Evolutionary conservation across 129 eudicot genomes (phyloP).

Genomic region (sunflower (Helianthus annuus)): HanXRQr2.0-SUNRISE NC_035449.2:2344889-2345388

Average conservation of each 20-base stretch:
- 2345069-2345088: slow-evolving; percentile 24
- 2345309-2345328: slow-evolving; percentile 31
- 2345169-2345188: slow-evolving; percentile 35
- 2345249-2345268: slow-evolving; percentile 30
- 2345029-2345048: slow-evolving; percentile 27
- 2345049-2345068: slow-evolving; percentile 19
- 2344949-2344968: slow-evolving; percentile 34
- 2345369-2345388: slow-evolving; percentile 24
- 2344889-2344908: slow-evolving; percentile 30
- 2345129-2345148: slow-evolving; percentile 29
- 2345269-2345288: slow-evolving; percentile 40
- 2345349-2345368: slow-evolving; percentile 41
- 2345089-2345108: slow-evolving; percentile 34
- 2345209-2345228: slow-evolving; percentile 34
- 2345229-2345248: slow-evolving; percentile 22
- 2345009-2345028: slow-evolving; percentile 21
- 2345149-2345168: slow-evolving; percentile 27
- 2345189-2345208: slow-evolving; percentile 31
- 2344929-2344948: slow-evolving; percentile 17
- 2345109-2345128: slow-evolving; percentile 28
- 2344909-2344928: slow-evolving; percentile 28
- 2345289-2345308: slow-evolving; percentile 39
- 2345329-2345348: slow-evolving; percentile 20
- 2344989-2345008: slow-evolving; percentile 25
- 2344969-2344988: slow-evolving; percentile 39